phyloP scores from a whole-genome alignment of 2,329 filamentous ascomycete species.

The Geosmithia flava region DNA sequence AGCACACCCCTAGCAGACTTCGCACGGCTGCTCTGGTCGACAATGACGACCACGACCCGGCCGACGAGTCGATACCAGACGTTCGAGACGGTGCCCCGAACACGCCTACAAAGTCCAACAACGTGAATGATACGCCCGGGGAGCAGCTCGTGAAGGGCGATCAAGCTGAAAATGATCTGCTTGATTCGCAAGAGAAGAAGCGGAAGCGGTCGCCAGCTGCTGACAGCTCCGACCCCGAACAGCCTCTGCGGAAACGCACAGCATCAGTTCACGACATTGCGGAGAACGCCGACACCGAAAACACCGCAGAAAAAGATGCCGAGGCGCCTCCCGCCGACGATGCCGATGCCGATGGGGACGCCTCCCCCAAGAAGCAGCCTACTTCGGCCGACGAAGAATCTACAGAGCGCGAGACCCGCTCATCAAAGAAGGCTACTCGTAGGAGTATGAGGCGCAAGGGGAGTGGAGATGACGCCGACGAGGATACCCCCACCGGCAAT shows the following conservation, averaged over 20 bases:
- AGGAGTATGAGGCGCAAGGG: constrained; percentile 14
- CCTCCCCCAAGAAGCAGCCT: constrained; percentile 13
- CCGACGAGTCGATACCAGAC: constrained; percentile 14
- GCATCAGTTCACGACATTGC: constrained; percentile 25
- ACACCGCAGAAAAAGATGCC: constrained; percentile 12
- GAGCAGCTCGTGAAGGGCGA: constrained; percentile 21
- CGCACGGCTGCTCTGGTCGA: constrained; percentile 32
- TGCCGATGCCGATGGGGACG: not conserved
- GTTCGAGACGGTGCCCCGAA: not conserved
- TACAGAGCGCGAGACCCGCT: constrained; percentile 17
- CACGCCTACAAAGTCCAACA: not conserved
- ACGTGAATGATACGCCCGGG: constrained; percentile 11
- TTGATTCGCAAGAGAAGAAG: constrained; percentile 27
- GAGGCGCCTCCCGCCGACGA: constrained; percentile 24
- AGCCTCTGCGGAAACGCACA: constrained; percentile 41
- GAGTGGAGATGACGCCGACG: constrained; percentile 13
- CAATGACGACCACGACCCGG: constrained; percentile 22
- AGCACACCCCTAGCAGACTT: constrained; percentile 67
- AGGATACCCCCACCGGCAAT: constrained; percentile 17
- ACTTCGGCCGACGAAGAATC: constrained; percentile 16
- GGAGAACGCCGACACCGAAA: constrained; percentile 20
- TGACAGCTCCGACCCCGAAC: constrained; percentile 31
- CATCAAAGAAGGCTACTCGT: constrained; percentile 27
- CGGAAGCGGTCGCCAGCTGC: constrained; percentile 34
- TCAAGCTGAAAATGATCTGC: constrained; percentile 14